Evolutionary conservation across 495 filamentous ascomycete genomes (phyloP).

Genomic region (Viridothelium virens): DNA sequence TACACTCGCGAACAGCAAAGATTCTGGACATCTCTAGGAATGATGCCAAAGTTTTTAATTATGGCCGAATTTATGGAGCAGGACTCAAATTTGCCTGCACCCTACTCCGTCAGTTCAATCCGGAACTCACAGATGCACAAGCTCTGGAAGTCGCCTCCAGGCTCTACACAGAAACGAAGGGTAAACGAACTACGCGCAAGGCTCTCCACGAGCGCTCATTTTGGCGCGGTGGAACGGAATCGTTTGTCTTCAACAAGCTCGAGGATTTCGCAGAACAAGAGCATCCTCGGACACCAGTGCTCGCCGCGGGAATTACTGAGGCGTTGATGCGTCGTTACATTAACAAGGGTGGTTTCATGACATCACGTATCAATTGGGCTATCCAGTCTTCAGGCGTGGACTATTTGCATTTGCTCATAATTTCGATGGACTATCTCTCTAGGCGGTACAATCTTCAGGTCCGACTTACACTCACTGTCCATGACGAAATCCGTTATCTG

Average conservation of each 20-base stretch:
- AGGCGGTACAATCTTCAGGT: slow-evolving; percentile 77
- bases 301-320: slow-evolving; percentile 96
- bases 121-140: slow-evolving; percentile 64
- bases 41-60: slow-evolving; percentile 97
- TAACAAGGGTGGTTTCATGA: slow-evolving; percentile 86
- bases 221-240: slow-evolving; percentile 95
- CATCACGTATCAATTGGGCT: slow-evolving; percentile 96
- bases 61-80: slow-evolving; percentile 95
- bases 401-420: slow-evolving; percentile 90
- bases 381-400: slow-evolving; percentile 97
- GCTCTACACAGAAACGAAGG: slow-evolving; percentile 85
- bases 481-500: slow-evolving; percentile 95
- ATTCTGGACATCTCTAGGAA: slow-evolving; percentile 92
- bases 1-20: slow-evolving; percentile 86
- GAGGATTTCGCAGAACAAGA: slow-evolving; percentile 97
- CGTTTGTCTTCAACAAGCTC: slow-evolving; percentile 94
- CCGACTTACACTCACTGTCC: slow-evolving; percentile 85
- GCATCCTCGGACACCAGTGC: slow-evolving; percentile 76
- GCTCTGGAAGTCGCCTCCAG: slow-evolving; percentile 66
- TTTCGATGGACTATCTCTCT: slow-evolving; percentile 89
- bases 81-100: slow-evolving; percentile 88
- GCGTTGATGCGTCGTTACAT: slow-evolving; percentile 82
- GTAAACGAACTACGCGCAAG: slow-evolving; percentile 64
- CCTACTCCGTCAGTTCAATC: slow-evolving; percentile 87
- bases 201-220: slow-evolving; percentile 64